Conservation (phyloP, 768 basidiomycete genomes). For the Lactarius sanguifluus region DNA sequence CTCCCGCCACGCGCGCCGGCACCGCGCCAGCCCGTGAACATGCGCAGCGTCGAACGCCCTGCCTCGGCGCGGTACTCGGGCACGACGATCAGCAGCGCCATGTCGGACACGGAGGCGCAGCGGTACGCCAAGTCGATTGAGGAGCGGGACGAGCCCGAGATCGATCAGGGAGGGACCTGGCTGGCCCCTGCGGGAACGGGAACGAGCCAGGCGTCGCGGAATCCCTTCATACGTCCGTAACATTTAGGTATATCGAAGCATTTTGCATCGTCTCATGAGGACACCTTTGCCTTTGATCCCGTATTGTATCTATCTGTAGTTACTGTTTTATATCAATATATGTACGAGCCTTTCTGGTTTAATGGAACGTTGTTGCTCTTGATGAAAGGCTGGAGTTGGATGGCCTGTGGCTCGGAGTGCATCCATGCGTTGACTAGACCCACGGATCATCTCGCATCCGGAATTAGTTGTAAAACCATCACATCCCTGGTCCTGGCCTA, state of each 20-base stretch:
- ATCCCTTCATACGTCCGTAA: background rate
- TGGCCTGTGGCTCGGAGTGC: no score
- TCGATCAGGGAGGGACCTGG: background rate
- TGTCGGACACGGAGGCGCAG: constrained; percentile 56
- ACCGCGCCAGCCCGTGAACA: constrained; percentile 66
- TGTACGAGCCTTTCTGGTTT: background rate
- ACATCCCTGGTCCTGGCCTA: background rate
- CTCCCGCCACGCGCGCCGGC: constrained; percentile 59
- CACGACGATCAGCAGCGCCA: constrained; percentile 42
- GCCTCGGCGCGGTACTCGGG: constrained; percentile 49
- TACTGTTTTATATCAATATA: background rate
- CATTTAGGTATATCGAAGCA: background rate
- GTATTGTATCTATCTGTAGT: background rate
- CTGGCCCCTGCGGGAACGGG: constrained; percentile 2
- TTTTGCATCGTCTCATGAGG: background rate
- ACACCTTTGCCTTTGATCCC: background rate
- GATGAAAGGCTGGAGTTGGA: no score
- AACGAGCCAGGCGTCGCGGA: background rate
- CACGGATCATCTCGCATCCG: no score
- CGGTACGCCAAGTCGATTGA: constrained; percentile 53
- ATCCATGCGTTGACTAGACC: background rate
- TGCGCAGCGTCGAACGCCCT: constrained; percentile 35
- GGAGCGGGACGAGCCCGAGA: constrained; percentile 7
- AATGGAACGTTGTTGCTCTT: background rate
- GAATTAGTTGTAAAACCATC: no score